Evolutionary conservation across 208 protist species (phyloP).

Genomic region (Lotmaria passim): DNA sequence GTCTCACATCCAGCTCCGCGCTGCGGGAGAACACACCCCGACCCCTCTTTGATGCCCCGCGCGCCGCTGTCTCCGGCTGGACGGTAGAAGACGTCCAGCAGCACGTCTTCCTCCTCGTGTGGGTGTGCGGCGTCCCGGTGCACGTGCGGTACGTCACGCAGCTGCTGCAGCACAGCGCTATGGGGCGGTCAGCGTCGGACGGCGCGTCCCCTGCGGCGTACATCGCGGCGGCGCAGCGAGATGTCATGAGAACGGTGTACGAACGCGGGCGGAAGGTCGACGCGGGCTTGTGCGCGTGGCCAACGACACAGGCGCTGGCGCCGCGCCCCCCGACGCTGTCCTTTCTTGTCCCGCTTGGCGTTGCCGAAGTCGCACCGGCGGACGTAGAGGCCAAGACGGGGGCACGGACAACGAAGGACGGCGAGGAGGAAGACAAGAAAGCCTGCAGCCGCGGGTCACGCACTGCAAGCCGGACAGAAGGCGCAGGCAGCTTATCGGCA

Average conservation of each 20-base stretch:
- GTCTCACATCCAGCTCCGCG: constrained; percentile 5
- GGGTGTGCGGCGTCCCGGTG: constrained; percentile 67
- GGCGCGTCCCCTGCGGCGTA: neutral
- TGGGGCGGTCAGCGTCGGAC: constrained; percentile 3
- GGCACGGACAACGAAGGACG: neutral
- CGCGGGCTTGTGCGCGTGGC: constrained; percentile 10
- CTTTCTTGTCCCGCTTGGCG: constrained; percentile 13
- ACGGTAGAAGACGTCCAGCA: constrained; percentile 43
- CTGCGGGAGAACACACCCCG: neutral
- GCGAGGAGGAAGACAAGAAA: neutral
- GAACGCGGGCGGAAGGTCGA: constrained; percentile 33
- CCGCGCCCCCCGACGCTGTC: neutral
- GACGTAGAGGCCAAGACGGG: too few relatives aligned
- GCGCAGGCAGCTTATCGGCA: too few relatives aligned
- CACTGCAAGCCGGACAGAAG: too few relatives aligned
- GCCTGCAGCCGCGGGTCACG: neutral
- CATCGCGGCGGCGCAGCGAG: constrained; percentile 15
- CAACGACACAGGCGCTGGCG: neutral
- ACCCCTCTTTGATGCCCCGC: neutral
- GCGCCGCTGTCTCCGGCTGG: constrained; percentile 18
- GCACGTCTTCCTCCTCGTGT: constrained; percentile 72
- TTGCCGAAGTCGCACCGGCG: neutral
- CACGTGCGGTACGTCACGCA: constrained; percentile 68
- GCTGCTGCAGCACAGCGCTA: constrained; percentile 22
- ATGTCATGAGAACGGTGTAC: constrained; percentile 38